Evolutionary conservation across 2,329 filamentous ascomycete species (phyloP), one percentile per base, ranked within the genome.

Genomic region (Dothideomycetes sp.): DNA sequence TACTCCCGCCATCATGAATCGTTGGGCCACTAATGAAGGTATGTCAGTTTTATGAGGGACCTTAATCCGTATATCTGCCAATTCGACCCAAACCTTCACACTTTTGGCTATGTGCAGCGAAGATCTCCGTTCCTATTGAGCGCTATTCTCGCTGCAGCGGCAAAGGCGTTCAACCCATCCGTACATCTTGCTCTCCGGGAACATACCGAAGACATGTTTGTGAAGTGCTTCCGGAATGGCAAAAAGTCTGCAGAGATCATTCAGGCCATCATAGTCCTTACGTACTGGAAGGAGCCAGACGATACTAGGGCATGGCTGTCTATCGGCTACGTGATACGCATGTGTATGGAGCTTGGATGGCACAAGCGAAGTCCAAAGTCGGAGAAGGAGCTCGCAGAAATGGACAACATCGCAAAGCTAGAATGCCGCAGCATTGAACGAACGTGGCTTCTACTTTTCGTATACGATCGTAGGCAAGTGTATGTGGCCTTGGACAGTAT

Each of bases 221-320:
- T 48, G 5, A 45, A 56, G 7, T 48, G 45, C 9, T 59, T 65
- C 31, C 46, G 51, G 3, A 46, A 47, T 2, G 62, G 60, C 12
- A 45, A 42, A 1, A 64, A 64, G 34, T 65, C 61, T 1, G 48
- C 52, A 2, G 62, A 65, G 37, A 56, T 56, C 5, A 58, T 60
- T 1, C 62, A 65, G 41, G 61, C 56, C 1, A 57, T 64, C 7
- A 47, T 61, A n/a, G 46, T 62, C 7, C 41, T 61, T 4, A 65
- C 62, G 2, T 63, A 63, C 44, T 65, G 61, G 60, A 66, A 65
- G 46, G 59, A 64, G 31, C 59, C 60, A 3, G 56, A 60, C 5
- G 63, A 66, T 41, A 61, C 55, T 9, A 52, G 62, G 10, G 58
- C 57, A 3, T 65, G 63, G 61, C 51, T 60, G 14, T 50, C 57